These are phyloP conservation scores for Lecanosticta acicola DNA, from an alignment of 2,329 filamentous ascomycete species.

Conservation along the genomic window DNA sequence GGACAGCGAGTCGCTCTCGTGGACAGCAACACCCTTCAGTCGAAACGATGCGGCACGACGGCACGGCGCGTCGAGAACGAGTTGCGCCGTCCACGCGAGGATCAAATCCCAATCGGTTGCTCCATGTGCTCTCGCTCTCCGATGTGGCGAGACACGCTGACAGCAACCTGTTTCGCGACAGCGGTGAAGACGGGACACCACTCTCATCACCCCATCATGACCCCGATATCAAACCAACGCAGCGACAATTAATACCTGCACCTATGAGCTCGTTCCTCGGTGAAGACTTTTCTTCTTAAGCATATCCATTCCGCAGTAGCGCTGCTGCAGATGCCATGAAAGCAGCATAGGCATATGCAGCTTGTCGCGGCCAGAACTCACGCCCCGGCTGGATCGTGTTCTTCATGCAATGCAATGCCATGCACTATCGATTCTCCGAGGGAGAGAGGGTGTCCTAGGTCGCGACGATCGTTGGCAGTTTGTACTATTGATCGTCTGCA, in stretches of 20 bases:
- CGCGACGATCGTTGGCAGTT: constrained; percentile 1
- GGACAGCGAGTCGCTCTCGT: background rate
- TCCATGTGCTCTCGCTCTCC: background rate
- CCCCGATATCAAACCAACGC: background rate
- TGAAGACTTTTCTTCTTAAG: constrained; percentile 18
- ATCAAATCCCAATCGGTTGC: constrained; percentile 5
- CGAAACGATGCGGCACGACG: background rate
- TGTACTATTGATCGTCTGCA: background rate
- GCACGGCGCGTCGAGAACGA: constrained; percentile 1
- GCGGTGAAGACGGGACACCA: constrained; percentile 13
- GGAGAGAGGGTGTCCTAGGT: background rate
- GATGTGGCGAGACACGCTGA: background rate
- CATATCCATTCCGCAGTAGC: constrained; percentile 17
- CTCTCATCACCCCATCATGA: constrained; percentile 4
- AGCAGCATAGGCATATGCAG: constrained; percentile 14
- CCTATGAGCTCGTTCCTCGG: constrained; percentile 10
- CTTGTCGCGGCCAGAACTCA: constrained; percentile 11
- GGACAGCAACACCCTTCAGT: background rate
- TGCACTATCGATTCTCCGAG: background rate
- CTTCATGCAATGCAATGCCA: too few species aligned
- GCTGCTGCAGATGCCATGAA: constrained; percentile 7
- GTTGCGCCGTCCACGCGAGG: constrained; percentile 4
- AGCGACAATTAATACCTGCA: background rate
- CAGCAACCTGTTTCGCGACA: constrained; percentile 9
- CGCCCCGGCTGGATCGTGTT: too few species aligned